phyloP scores from a whole-genome alignment of 176 grass and related monocot species.

The Ensete glaucum region DNA sequence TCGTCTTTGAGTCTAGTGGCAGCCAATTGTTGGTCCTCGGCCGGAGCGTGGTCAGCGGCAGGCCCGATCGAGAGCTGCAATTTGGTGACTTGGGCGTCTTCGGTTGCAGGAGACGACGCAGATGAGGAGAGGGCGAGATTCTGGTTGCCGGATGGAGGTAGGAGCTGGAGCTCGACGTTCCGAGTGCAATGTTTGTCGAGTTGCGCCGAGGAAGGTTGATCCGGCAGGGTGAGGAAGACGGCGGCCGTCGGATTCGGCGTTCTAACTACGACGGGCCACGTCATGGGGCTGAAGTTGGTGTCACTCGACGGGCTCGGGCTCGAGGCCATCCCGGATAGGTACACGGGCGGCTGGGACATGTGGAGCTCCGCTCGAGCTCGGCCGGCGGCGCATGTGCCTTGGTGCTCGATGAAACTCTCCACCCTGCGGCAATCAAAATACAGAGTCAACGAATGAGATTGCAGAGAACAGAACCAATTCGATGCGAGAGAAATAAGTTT shows the following conservation, averaged over 20 bases:
- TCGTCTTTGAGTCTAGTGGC: neutral
- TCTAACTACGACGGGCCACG: conserved; percentile 1
- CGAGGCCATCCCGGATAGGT: conserved; percentile 19
- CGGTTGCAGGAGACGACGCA: neutral
- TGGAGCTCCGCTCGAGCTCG: conserved; percentile 6
- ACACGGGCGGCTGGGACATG: neutral
- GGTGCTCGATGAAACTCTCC: conserved; percentile 34
- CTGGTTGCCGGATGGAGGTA: neutral
- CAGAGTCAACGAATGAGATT: neutral
- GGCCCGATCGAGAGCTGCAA: conserved; percentile 21
- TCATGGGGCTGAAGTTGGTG: conserved; percentile 16
- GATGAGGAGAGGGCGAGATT: neutral
- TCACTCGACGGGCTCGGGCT: conserved; percentile 23
- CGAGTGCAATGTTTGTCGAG: neutral
- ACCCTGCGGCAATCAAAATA: conserved; percentile 8
- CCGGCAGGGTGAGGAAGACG: neutral
- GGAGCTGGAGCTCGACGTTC: conserved; percentile 20
- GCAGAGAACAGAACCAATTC: too few species aligned
- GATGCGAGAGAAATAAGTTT: too few species aligned
- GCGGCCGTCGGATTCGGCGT: neutral
- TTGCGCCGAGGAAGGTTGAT: neutral
- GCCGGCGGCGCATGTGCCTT: conserved; percentile 19
- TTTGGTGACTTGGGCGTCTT: conserved; percentile 5
- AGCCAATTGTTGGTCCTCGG: neutral
- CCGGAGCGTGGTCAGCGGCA: neutral